Evolutionary conservation across 176 grass and related monocot species (phyloP).

Genomic region (Lolium perenne): DNA sequence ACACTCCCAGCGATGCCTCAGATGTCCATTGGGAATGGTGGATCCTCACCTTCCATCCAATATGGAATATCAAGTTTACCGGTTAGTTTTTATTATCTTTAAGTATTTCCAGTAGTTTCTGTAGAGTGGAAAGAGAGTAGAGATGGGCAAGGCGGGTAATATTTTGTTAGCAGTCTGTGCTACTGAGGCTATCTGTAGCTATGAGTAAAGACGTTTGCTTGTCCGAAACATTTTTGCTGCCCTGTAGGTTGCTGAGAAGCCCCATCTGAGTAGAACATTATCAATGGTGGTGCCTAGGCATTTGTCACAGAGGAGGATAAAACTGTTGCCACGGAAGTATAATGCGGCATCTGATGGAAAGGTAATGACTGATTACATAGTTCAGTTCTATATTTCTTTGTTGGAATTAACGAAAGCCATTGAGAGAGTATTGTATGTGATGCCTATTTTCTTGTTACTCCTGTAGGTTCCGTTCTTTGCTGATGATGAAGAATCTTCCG

Average conservation of each 20-base stretch:
- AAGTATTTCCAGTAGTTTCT: conserved; percentile 31
- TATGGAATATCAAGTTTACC: conserved; percentile 99
- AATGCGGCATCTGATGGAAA: conserved; percentile 70
- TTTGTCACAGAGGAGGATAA: conserved; percentile 92
- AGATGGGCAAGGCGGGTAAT: conserved; percentile 4
- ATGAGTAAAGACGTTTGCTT: conserved; percentile 20
- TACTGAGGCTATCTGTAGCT: neutral
- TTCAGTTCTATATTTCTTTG: conserved; percentile 16
- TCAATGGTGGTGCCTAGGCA: conserved; percentile 77
- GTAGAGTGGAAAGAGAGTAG: neutral
- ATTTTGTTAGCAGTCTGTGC: conserved; percentile 22
- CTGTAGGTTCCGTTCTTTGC: conserved; percentile 79
- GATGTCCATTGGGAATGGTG: conserved; percentile 87
- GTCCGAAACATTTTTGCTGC: conserved; percentile 40
- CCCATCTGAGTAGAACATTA: conserved; percentile 64
- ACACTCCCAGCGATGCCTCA: conserved; percentile 92
- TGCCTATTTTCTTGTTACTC: conserved; percentile 6
- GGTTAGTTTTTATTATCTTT: conserved; percentile 48
- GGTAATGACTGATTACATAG: conserved; percentile 48
- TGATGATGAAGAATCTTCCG: conserved; percentile 76
- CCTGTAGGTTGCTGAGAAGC: conserved; percentile 83
- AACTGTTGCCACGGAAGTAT: conserved; percentile 77
- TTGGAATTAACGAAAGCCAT: neutral
- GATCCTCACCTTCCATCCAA: conserved; percentile 84
- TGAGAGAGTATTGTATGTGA: conserved; percentile 14